Base-by-base conservation (phyloP, 495 filamentous ascomycete genomes). In the Hypomontagnella monticulosa region DNA sequence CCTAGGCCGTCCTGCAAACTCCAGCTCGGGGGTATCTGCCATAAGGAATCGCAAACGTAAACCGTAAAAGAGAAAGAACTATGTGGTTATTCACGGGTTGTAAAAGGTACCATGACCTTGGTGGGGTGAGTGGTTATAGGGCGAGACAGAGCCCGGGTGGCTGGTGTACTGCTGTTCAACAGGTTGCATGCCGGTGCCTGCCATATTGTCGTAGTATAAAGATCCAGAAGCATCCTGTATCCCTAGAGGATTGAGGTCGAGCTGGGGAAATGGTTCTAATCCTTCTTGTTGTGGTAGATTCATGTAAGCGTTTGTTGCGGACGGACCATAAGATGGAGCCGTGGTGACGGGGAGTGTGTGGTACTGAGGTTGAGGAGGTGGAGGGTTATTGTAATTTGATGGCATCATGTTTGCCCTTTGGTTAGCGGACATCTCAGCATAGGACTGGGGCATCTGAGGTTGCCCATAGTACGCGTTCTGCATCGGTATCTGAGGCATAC, bases 101-200 rank as follows among this genome's bases (percentile, higher is more conserved):
- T 77, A 81, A 43, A 79, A 81, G n/a, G 47, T 58, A 6, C 71
- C 70, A 19, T 75, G 72, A 32, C 69, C 70, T 64, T 70, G 76
- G 40, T 78, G 71, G n/a, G 79, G 78, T 23, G 78, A 81, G 30
- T 73, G 79, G 8, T 57, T 57, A 57, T 73, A 82, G 1, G 78
- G 77, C 49, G 80, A 81, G 6, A 73, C 70, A 11, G 79, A 79
- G n/a, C 76, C 76, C 18, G 73, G 77, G 40, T 77, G 72, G 19
- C 69, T 75, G 27, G 53, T 59, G 41, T 73, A 82, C 18, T 74
- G 78, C 18, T 74, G 78, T 36, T 76, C 72, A 27, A 61, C 51
- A 9, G 65, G 49, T 36, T 71, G 71, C 48, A 70, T 71, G 15
- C 61, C 53, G 12, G 70, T 61, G 52, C 72, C 70, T 6, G 69